These are phyloP conservation scores for Chloromonas sp. DNA, from an alignment of 163 green algal species.

Conservation along the genomic window DNA sequence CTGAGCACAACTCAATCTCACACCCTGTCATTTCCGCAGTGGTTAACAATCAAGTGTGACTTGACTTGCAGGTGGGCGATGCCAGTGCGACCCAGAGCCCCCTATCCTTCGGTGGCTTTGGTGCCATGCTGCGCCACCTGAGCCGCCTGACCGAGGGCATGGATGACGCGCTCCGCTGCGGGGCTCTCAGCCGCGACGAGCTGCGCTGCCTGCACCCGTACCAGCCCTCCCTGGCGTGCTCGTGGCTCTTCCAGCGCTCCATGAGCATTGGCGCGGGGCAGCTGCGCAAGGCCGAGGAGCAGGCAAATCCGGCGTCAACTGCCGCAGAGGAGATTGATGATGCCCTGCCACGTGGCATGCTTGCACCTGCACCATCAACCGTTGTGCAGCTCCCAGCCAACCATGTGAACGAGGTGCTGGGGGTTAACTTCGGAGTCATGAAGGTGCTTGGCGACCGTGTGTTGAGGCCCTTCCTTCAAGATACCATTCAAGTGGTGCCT, in stretches of 20 bases:
- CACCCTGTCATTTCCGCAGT: too few species aligned
- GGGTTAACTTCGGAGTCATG: constrained; percentile 68
- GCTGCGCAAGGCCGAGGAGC: neutral
- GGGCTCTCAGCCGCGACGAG: constrained; percentile 21
- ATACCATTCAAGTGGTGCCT: constrained; percentile 59
- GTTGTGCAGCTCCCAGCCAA: constrained; percentile 23
- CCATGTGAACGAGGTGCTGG: constrained; percentile 59
- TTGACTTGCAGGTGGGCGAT: constrained; percentile 61
- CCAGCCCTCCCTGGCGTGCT: constrained; percentile 63
- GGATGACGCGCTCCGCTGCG: constrained; percentile 12
- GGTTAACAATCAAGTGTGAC: too few species aligned
- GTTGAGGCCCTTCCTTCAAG: constrained; percentile 60
- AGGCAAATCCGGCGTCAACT: too few species aligned
- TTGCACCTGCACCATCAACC: neutral
- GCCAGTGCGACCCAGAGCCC: constrained; percentile 66
- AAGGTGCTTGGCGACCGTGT: constrained; percentile 52
- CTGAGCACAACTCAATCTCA: too few species aligned
- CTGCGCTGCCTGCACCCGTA: constrained; percentile 69
- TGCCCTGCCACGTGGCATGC: neutral
- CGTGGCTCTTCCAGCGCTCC: constrained; percentile 72
- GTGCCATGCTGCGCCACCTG: constrained; percentile 80
- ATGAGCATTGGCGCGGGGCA: constrained; percentile 68
- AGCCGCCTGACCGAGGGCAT: constrained; percentile 40
- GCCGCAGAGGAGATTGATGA: too few species aligned
- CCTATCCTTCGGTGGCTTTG: constrained; percentile 92